Evolutionary conservation across 1,139 yeast genomes (phyloP).

Genomic region (Kurtzmaniella natalensis): DNA sequence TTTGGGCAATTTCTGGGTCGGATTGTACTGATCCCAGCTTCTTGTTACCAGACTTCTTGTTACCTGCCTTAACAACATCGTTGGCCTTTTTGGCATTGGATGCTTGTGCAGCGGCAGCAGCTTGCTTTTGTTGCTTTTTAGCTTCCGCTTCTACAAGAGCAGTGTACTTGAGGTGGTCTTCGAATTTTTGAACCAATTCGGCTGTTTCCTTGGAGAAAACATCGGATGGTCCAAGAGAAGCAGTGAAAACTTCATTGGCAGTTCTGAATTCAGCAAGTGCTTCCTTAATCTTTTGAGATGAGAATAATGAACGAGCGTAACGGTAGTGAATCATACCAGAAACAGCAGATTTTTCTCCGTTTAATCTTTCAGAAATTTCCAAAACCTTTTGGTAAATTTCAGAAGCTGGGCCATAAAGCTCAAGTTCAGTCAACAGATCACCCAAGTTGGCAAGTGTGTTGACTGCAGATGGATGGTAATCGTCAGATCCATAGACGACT

Average conservation of each 20-base stretch:
- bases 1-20: conserved; percentile 52
- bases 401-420: conserved; percentile 31
- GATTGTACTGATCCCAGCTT: conserved; percentile 27
- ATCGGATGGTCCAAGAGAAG: conserved; percentile 59
- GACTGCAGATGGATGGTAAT: conserved; percentile 64
- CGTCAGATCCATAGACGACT: conserved; percentile 38
- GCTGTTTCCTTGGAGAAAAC: conserved; percentile 59
- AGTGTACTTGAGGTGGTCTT: conserved; percentile 35
- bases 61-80: conserved; percentile 9
- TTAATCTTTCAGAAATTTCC: conserved; percentile 40
- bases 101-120: conserved; percentile 8
- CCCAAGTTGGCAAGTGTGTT: conserved; percentile 67
- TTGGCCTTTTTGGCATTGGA: conserved; percentile 10
- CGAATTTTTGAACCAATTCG: conserved; percentile 54
- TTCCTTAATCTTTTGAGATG: conserved; percentile 34
- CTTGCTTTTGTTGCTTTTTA: conserved; percentile 17
- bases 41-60: conserved; percentile 21
- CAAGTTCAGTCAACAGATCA: conserved; percentile 51
- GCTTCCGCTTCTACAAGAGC: conserved; percentile 27
- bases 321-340: conserved; percentile 61
- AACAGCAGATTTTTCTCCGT: conserved; percentile 57
- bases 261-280: conserved; percentile 50
- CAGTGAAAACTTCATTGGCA: conserved; percentile 52
- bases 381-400: conserved; percentile 47
- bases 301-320: conserved; percentile 60